Evolutionary conservation across 2,329 filamentous ascomycete genomes (phyloP), one percentile per base, ranked within the genome.

Genomic region (Mycogone perniciosa): DNA sequence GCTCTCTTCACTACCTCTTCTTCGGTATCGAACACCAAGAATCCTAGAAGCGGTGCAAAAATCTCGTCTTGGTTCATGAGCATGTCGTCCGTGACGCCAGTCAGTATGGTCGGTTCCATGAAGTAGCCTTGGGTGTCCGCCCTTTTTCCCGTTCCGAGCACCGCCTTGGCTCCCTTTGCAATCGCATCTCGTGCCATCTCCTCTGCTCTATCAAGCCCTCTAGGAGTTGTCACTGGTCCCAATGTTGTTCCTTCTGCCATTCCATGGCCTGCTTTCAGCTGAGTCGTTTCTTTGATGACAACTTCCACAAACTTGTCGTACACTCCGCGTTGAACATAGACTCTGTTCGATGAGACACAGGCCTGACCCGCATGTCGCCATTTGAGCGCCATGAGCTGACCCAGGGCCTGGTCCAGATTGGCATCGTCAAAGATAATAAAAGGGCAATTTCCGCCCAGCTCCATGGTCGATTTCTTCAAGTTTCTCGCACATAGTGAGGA

Each of bases 361-460:
- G 85, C 88, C 67, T 89, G 86, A 26, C 86, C 85, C 1, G 82
- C 85, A 55, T 79, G 81, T 44, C 85, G 80, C 76, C 88, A 89
- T 62, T 89, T 89, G 53, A 80, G 83, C 4, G 51, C 56, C 59
- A 66, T 78, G 31, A 85, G 82, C 26, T 84, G 85, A 0, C 73
- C 71, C 10, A 89, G 80, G 0, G 86, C 85, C 20, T 74, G 72
- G 40, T 87, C 84, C 13, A 86, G 56, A 52, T 88, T 75, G n/a
- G 84, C 84, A 60, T 88, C 84, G 27, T 85, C 78, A 42, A 85
- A 76, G 1, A 88, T 76, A 46, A 89, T 76, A 1, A 82, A 79
- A 1, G 77, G 79, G 1, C 81, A 82, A 62, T 89, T 89, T 0
- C 85, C 85, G 0, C 86, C 86, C 0, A 89, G 72, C 61, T 89